Evolutionary conservation across 805 yeast species (phyloP), one percentile per base, ranked within the genome.

Genomic region (Hermanozyma aechmeae): DNA sequence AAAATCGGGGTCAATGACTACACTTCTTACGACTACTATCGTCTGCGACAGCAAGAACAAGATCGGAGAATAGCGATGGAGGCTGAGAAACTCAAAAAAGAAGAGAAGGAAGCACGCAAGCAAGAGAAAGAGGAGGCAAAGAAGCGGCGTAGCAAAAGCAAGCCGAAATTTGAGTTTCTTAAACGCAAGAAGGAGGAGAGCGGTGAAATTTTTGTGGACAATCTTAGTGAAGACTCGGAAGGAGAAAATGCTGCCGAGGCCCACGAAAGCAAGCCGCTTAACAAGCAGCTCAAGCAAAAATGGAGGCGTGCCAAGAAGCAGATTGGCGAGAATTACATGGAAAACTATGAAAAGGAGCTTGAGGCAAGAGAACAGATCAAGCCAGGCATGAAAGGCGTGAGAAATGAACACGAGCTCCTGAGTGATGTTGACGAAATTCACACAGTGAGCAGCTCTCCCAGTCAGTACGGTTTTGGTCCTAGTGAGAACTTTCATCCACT

Each of bases 11-110:
- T 46, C 31, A 52, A 52, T 24, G 53, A 57, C 26, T 53, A 55
- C 34, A 39, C 45, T 11, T 43, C 50, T 16, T 61, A 56, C 33
- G 65, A 61, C 39, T 62, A 61, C 36, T 58, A 51, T 33, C 46
- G 34, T 19, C 37, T 38, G 20, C 30, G 37, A 10, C 36, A 45
- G 28, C 35, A 32, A 16, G 44, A 38, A 9, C 26, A 25, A 23
- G 28, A 17, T 21, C 16, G 21, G 23, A 13, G 29, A 5, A 22
- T 15, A 10, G 21, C 12, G 25, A 10, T 13, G 25, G 18, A 22
- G 17, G 24, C 18, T 24, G 14, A 17, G 15, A 16, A 32, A 30
- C 16, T 31, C 22, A 14, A 38, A 31, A 28, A 27, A 25, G 17
- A 38, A 34, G 25, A 25, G 23, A 25, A 24, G 23, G 26, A 13